Base-by-base conservation (phyloP, 108 stramenopile species). In the Aurantiochytrium sp. region DNA sequence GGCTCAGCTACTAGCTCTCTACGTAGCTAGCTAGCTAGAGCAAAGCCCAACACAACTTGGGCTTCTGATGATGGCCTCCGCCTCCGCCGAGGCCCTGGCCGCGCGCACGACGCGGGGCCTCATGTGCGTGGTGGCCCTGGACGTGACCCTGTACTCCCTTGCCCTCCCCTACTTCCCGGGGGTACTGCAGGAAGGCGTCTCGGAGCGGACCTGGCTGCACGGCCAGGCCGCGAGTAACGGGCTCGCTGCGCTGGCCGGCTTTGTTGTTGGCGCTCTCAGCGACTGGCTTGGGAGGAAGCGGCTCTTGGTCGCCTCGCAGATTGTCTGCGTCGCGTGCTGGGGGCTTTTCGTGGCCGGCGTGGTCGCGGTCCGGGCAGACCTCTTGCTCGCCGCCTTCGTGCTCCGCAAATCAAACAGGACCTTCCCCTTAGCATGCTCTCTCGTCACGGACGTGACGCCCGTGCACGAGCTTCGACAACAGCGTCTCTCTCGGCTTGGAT, bases 321-420 rank as follows among this genome's bases (percentile, higher is more conserved):
- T 81, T 24, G 45, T 81, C 42, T 48, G 42, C 42, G 73, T 81
- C 24, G 73, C 45, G 8, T 81, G 73, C 39, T 81, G 42, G 73
- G 45, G 10, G 12, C 42, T 48, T 12, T 27, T 81, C 8, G n/a
- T 81, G 15, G 39, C 45, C 8, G 73, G 73, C 2, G 6, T 48
- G 12, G 8, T 24, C 73, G 12, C 45, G 36, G 45, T 6, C 2
- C 73, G 45, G 12, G 73, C 73, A 21, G 73, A 48, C 24, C 39
- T 81, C 73, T 48, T 81, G 73, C 45, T 41, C 45, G 50, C 24
- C 8, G 73, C 73, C 12, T 81, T 81, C 39, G 73, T 81, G 50
- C 10, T 48, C 19, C 39, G 73, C n/a, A 81, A 81, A 3, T 48
- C 27, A 6, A 48, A 81, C 45, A 12, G 73, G 27, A 81, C 73